Base-by-base conservation (phyloP, 768 basidiomycete genomes). In the Gloeophyllum trabeum region DNA sequence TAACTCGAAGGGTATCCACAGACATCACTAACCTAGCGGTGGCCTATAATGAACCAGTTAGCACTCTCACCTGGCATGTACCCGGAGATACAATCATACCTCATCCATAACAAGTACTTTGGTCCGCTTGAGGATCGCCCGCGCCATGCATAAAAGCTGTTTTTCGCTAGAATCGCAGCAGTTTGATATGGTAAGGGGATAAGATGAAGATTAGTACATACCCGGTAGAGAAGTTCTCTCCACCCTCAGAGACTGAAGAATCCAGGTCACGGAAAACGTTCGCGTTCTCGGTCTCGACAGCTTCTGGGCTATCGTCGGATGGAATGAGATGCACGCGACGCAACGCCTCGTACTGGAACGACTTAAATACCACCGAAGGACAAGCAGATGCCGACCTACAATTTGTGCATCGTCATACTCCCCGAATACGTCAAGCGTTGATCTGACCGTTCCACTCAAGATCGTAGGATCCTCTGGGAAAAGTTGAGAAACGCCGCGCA, bases 211-310 rank as follows among this genome's bases (percentile, higher is more conserved):
- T n/a, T n/a, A n/a, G n/a, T 2, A 55, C 69, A 36, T 44, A 83
- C 81, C 84, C 85, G 5, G 84, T 82, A 0, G 84, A 88, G 56
- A 92, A 91, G 62, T 91, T 93, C 16, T 93, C 90, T 14, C 86
- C 87, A 1, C 83, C 85, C 62, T 92, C 88, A 1, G 81, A 80
- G 2, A 88, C 82, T 5, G 69, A 49, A 0, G 78, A 81, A 46
- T 89, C 83, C 4, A 88, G 63, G 51, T 80, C 75, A 16, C 79
- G 73, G 72, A 87, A 87, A 3, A 85, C 73, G 45, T 90, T 90
- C 23, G 55, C 66, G 46, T 90, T 90, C 43, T 85, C 61, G 13
- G 59, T 64, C 5, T 69, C 65, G 5, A 58, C 57, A 10, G 60
- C 66, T 47, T 73, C 72, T 23, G 61, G 71, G 1, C 64, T 55